Evolutionary conservation across 2,329 filamentous ascomycete species (phyloP).

Genomic region (Epicoccum nigrum): DNA sequence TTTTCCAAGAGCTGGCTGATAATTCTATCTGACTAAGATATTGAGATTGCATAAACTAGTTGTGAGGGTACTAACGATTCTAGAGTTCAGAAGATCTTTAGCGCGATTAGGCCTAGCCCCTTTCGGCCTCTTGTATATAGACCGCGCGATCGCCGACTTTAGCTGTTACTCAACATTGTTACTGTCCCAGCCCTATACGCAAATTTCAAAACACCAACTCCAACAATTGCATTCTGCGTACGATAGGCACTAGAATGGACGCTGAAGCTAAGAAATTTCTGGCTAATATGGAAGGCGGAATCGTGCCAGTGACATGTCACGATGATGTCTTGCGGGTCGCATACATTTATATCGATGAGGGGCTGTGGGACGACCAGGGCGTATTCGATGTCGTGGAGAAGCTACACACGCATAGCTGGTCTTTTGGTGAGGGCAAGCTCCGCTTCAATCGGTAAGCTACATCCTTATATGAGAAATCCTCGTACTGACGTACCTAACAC

Average conservation of each 20-base stretch:
- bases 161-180: conserved; percentile 1
- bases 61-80: too few species aligned
- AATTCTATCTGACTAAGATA: too few species aligned
- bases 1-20: too few species aligned
- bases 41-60: too few species aligned
- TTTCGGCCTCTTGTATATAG: not conserved
- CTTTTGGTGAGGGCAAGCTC: conserved; percentile 18
- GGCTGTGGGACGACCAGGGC: conserved; percentile 16
- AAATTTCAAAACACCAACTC: conserved; percentile 13
- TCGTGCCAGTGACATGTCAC: conserved; percentile 19
- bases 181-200: conserved; percentile 3
- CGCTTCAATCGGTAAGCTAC: conserved; percentile 20
- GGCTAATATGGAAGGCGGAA: conserved; percentile 18
- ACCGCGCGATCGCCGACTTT: not conserved
- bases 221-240: conserved; percentile 17
- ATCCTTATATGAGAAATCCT: conserved; percentile 10
- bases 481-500: conserved; percentile 13
- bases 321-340: conserved; percentile 20
- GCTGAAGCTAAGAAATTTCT: conserved; percentile 14
- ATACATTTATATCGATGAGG: conserved; percentile 19
- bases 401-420: conserved; percentile 17
- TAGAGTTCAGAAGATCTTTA: too few species aligned
- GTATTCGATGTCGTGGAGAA: conserved; percentile 17
- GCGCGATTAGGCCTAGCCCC: too few species aligned
- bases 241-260: conserved; percentile 18